A percentile compares a stretch with the other conserved stretches of the same genome.
phyloP scores from a whole-genome alignment of 495 filamentous ascomycete genomes.

The Aspergillus sclerotiicarbonarius region DNA sequence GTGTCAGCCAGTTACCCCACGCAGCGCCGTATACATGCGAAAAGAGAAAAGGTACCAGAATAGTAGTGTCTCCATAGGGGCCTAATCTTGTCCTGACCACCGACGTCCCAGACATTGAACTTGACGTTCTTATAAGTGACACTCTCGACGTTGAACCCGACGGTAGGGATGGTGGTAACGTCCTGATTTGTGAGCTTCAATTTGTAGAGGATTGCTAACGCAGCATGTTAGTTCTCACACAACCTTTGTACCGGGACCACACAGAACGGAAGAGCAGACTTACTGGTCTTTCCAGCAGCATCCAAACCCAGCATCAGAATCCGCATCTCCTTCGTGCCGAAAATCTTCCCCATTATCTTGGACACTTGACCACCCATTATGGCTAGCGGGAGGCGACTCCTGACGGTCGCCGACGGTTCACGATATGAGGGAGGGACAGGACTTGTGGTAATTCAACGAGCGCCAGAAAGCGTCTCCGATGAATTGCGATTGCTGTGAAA shows the following conservation, averaged over 20 bases:
- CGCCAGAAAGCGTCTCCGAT: background rate
- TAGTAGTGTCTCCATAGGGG: slow-evolving; percentile 99
- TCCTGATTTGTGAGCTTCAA: slow-evolving; percentile 92
- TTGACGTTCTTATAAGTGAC: slow-evolving; percentile 99
- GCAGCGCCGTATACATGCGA: background rate
- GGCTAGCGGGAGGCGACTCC: slow-evolving; percentile 20
- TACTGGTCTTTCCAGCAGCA: slow-evolving; percentile 96
- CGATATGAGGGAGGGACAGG: slow-evolving; percentile 4
- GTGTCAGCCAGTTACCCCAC: slow-evolving; percentile 5
- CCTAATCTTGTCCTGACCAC: slow-evolving; percentile 98
- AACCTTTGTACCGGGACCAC: no score
- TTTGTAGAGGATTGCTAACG: slow-evolving; percentile 92
- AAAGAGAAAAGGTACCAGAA: slow-evolving; percentile 59
- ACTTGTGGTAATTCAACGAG: background rate
- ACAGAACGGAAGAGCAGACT: slow-evolving; percentile 13
- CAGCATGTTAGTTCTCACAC: background rate
- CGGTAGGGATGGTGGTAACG: slow-evolving; percentile 98
- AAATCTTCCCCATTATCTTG: slow-evolving; percentile 95
- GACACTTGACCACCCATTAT: slow-evolving; percentile 78
- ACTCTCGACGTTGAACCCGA: slow-evolving; percentile 99
- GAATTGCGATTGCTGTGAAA: background rate
- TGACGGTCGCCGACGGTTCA: slow-evolving; percentile 7
- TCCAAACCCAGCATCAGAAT: slow-evolving; percentile 97
- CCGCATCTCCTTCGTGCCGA: slow-evolving; percentile 98
- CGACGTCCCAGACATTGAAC: slow-evolving; percentile 99